Base-by-base conservation (phyloP, 495 filamentous ascomycete species). In the Talaromyces proteolyticus region DNA sequence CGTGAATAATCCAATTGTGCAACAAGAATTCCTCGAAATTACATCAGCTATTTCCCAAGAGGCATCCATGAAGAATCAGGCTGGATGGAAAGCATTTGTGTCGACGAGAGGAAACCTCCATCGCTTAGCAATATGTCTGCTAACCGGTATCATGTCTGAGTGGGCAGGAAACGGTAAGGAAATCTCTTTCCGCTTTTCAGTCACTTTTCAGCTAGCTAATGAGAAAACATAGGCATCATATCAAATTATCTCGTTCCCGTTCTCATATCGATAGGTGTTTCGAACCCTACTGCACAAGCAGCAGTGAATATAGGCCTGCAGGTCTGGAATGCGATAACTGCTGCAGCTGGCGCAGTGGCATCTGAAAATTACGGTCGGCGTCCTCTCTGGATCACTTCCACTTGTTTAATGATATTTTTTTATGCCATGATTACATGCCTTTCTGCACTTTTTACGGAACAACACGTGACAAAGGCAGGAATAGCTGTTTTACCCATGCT, bases 51-150 rank as follows among this genome's bases (percentile, higher is more conserved):
- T 80, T 53, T 53, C 21, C 63, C 55, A 43, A 56, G 29, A 34
- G 29, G 29, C 29, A 8, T 8, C 29, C 29, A 34, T 34, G 29
- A 34, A 34, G 54, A 23, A 56, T 42, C 44, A 59, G 52, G 44
- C 40, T 54, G 29, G 29, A 1, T 63, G 49, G 64, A 65, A 51
- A 55, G 60, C 57, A 34, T 84, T 88, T 70, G 74, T 86, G 69
- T 66, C 65, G 38, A 86, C 81, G 43, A 80, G 73, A 60, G 84
- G 85, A 48, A 86, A 89, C 66, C 69, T 81, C 12, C 82, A 84
- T 55, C 74, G 84, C 16, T 57, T 86, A 8, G 44, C 57, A 4
- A 63, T 87, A 19, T 75, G 82, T 49, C 60, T 84, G 16, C 76
- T 79, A 18, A 68, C 82, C 42, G 83, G 83, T 58, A 25, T 63